phyloP scores from a whole-genome alignment of 2,329 filamentous ascomycete species.

The Ramichloridium luteum region DNA sequence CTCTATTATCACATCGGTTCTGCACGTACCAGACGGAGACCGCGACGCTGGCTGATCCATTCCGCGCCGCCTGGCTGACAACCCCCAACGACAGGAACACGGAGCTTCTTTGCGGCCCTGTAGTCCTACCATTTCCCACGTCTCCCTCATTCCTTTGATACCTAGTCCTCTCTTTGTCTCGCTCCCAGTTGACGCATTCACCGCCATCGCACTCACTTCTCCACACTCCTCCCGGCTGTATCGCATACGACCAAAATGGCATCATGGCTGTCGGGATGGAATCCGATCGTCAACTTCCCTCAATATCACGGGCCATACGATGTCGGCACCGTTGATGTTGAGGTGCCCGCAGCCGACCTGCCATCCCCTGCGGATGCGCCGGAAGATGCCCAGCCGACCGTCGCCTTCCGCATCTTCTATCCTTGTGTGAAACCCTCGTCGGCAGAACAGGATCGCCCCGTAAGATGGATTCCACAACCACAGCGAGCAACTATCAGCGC shows the following conservation, averaged over 20 bases:
- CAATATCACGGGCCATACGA: slow-evolving; percentile 65
- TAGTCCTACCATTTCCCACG: too few species aligned
- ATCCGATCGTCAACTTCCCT: slow-evolving; percentile 60
- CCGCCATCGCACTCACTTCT: too few species aligned
- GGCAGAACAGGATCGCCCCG: slow-evolving; percentile 40
- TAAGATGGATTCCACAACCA: slow-evolving; percentile 67
- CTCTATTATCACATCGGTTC: too few species aligned
- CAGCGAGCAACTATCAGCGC: slow-evolving; percentile 62
- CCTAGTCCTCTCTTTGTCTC: too few species aligned
- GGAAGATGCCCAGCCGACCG: slow-evolving; percentile 49
- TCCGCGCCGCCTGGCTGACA: too few species aligned
- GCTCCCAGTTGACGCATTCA: too few species aligned
- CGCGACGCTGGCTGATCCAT: too few species aligned
- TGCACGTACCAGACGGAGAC: too few species aligned
- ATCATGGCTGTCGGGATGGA: slow-evolving; percentile 39
- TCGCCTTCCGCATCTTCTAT: slow-evolving; percentile 75
- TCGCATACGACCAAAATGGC: slow-evolving; percentile 28
- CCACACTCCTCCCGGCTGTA: too few species aligned
- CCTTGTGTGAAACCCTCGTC: slow-evolving; percentile 41
- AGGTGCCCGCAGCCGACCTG: slow-evolving; percentile 53
- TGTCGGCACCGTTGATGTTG: slow-evolving; percentile 69
- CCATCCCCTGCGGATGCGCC: slow-evolving; percentile 45
- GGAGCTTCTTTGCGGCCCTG: too few species aligned
- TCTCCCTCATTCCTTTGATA: too few species aligned
- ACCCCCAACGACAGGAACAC: too few species aligned